Evolutionary conservation across 148 eudicot species (phyloP), one percentile per base, ranked within the genome.

Genomic region (Camellia lanceoleosa): DNA sequence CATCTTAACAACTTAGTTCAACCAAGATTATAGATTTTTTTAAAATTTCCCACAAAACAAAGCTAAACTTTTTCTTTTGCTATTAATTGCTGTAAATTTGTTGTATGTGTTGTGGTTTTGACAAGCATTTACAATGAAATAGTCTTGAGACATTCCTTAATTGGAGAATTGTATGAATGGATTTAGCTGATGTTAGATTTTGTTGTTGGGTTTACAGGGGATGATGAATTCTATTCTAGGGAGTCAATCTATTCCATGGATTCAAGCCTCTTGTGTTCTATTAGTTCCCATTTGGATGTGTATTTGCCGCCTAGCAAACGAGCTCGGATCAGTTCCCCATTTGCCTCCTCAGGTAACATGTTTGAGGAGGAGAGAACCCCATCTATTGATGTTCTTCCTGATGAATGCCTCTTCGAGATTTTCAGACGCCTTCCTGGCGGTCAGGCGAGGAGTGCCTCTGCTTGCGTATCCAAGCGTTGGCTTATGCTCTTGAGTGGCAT

Each of bases 391-490:
- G 78, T 76, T 69, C 99, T 96, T 83, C 99, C 99, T 0, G 91
- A 96, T 16, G 97, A 94, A 80, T 92, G 97, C 89, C 88, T 96
- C 63, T 92, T 89, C 52, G 99, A 96, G 90, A 91, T 96, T 83
- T 84, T 96, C 78, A 89, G 92, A 79, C 95, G 88, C n/a, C 73
- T 96, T 83, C 87, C 94, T n/a, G 90, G 83, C 16, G 88, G 88
- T 44, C 86, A 82, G 76, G 90, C 87, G 83, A 91, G 95, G 81
- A 90, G 93, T 81, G 81, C 88, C 41, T 83, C 90, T 19, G 98
- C 99, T 73, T 87, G 91, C 73, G 98, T 96, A 84, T 94, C 99
- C 68, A 96, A 91, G 88, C 95, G 89, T 2, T 96, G 99, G 99
- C 95, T 96, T 68, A 73, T 76, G 69, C 79, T 90, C 49, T 84